phyloP scores from a whole-genome alignment of 2,329 filamentous ascomycete genomes.

The Aspergillus intermedius region DNA sequence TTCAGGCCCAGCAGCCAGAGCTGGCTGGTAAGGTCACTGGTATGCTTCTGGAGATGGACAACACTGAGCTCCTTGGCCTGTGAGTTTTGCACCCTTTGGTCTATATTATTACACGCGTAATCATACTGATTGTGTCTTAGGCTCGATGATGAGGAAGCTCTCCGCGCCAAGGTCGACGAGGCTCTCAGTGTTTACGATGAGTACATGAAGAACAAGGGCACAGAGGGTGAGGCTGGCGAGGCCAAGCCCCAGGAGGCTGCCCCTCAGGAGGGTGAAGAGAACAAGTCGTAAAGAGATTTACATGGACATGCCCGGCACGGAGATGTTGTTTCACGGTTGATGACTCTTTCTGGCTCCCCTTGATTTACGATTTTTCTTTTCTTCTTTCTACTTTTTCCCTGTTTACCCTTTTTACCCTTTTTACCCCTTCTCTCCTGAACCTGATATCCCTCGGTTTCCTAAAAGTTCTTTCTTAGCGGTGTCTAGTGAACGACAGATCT shows the following conservation, averaged over 20 bases:
- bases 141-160: constrained; percentile 79
- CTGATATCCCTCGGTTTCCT: constrained; percentile 39
- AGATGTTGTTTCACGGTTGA: constrained; percentile 29
- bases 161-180: constrained; percentile 94
- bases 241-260: constrained; percentile 39
- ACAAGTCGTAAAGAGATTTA: constrained; percentile 31
- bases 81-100: constrained; percentile 51
- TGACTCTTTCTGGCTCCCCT: constrained; percentile 15
- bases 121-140: constrained; percentile 42
- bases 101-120: background rate
- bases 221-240: constrained; percentile 37
- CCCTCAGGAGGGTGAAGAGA: constrained; percentile 37
- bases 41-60: constrained; percentile 99
- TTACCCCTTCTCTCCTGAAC: constrained; percentile 21
- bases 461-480: constrained; percentile 33
- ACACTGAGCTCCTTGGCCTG: constrained; percentile 86
- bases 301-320: constrained; percentile 16
- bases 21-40: constrained; percentile 98
- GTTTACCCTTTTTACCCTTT: background rate
- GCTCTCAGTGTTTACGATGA: constrained; percentile 96
- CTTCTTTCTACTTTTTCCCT: constrained; percentile 13
- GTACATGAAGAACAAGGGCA: constrained; percentile 81
- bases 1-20: constrained; percentile 86
- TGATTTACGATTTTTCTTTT: constrained; percentile 20
- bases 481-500: constrained; percentile 28